Evolutionary conservation across 2,329 filamentous ascomycete species (phyloP).

Genomic region (Penicillium sp.): DNA sequence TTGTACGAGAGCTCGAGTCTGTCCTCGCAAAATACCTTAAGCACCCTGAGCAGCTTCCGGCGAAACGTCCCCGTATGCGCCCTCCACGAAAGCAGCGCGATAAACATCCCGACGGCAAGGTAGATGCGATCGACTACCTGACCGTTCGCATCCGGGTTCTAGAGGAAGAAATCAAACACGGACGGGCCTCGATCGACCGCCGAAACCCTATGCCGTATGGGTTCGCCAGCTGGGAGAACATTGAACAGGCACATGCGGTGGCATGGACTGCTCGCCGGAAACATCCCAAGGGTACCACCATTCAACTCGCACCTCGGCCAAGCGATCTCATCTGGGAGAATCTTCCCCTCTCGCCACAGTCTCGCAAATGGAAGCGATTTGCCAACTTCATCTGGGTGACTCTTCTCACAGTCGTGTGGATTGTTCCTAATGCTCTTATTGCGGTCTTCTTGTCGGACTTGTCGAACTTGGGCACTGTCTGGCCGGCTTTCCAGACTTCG

Average conservation of each 20-base stretch:
- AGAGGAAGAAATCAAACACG: conserved; percentile 79
- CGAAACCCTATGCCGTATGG: conserved; percentile 87
- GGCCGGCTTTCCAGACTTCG: conserved; percentile 68
- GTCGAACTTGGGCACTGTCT: conserved; percentile 73
- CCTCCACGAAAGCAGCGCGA: conserved; percentile 76
- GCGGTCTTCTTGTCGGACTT: conserved; percentile 90
- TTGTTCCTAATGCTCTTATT: conserved; percentile 89
- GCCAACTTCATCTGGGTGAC: conserved; percentile 82
- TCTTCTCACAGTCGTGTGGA: conserved; percentile 78
- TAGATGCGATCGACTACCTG: conserved; percentile 93
- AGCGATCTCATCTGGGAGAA: conserved; percentile 97
- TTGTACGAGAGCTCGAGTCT: conserved; percentile 77
- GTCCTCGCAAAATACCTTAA: conserved; percentile 87
- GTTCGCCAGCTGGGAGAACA: conserved; percentile 88
- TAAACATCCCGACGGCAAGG: conserved; percentile 65
- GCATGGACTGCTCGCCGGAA: conserved; percentile 79
- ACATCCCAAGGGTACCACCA: conserved; percentile 71
- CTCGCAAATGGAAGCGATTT: conserved; percentile 68
- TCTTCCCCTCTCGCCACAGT: conserved; percentile 66
- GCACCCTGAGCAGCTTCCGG: conserved; percentile 75
- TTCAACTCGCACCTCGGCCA: conserved; percentile 77
- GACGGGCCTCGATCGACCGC: conserved; percentile 77
- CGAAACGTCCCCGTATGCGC: conserved; percentile 71
- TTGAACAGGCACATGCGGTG: conserved; percentile 81
- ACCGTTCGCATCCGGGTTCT: conserved; percentile 79